phyloP scores from a whole-genome alignment of 257 asterid genomes.

The Solanum gandarillasii region DNA sequence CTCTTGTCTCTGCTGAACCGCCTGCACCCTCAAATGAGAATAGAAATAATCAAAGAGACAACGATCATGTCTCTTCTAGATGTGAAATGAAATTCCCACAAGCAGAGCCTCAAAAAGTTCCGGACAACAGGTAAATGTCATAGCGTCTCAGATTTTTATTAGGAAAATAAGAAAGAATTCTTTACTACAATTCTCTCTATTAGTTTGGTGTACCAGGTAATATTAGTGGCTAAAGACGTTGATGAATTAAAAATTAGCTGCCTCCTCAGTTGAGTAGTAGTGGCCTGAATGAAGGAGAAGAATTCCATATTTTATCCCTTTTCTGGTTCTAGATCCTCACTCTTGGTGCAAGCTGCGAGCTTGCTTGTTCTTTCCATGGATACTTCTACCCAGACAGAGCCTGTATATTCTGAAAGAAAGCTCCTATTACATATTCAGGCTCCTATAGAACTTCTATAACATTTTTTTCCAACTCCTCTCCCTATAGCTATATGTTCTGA shows the following conservation, averaged over 20 bases:
- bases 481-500: background rate
- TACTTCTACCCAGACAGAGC: background rate
- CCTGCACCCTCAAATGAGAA: constrained; percentile 25
- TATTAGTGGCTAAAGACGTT: background rate
- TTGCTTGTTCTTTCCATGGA: background rate
- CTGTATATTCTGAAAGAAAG: background rate
- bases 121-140: constrained; percentile 58
- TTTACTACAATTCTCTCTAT: background rate
- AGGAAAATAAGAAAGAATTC: background rate
- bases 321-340: background rate
- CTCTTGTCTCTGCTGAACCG: constrained; percentile 27
- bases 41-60: constrained; percentile 27
- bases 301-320: background rate
- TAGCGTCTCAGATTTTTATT: background rate
- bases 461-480: background rate
- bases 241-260: background rate
- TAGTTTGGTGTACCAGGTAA: background rate
- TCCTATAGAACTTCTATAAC: background rate
- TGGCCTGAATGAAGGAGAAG: background rate
- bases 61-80: constrained; percentile 30
- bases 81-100: constrained; percentile 27
- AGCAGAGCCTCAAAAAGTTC: constrained; percentile 29
- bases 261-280: background rate
- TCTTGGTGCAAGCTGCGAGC: background rate
- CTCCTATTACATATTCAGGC: background rate